Conservation (phyloP, 495 filamentous ascomycete species). For the Hypoxylon trugodes region DNA sequence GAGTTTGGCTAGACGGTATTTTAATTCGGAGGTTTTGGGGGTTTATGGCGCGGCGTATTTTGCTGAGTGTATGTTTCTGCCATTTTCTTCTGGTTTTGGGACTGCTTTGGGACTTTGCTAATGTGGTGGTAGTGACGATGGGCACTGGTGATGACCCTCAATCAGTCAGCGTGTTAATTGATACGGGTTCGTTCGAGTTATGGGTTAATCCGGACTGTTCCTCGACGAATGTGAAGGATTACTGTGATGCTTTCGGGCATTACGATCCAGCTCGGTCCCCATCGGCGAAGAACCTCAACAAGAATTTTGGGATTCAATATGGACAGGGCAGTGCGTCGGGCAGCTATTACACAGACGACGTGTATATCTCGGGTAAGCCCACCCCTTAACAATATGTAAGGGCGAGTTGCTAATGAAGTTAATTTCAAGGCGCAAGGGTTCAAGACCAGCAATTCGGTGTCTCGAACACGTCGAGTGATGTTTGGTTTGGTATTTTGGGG, state of each 20-base stretch:
- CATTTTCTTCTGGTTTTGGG: background rate
- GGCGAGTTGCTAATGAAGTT: background rate
- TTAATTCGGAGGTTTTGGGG: constrained; percentile 37
- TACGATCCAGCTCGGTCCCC: constrained; percentile 47
- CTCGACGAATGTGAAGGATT: constrained; percentile 31
- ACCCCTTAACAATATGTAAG: background rate
- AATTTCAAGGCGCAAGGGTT: constrained; percentile 45
- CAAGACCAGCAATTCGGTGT: constrained; percentile 53
- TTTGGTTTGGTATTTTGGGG: constrained; percentile 75
- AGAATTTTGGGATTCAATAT: constrained; percentile 45
- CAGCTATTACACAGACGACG: constrained; percentile 49
- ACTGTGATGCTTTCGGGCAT: constrained; percentile 41
- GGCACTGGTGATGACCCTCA: constrained; percentile 41
- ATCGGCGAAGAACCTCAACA: constrained; percentile 38
- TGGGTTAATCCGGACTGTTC: constrained; percentile 56
- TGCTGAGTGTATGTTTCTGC: constrained; percentile 36
- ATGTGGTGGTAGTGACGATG: constrained; percentile 32
- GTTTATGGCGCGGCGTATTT: constrained; percentile 44
- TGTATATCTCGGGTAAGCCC: constrained; percentile 44
- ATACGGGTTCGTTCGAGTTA: constrained; percentile 56
- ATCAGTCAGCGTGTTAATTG: constrained; percentile 51
- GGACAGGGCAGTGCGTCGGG: constrained; percentile 41
- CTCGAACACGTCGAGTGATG: constrained; percentile 45
- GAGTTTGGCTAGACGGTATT: constrained; percentile 36
- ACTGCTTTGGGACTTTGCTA: too few relatives aligned